phyloP scores from a whole-genome alignment of 2,329 filamentous ascomycete genomes.

The Didymellaceae sp. region DNA sequence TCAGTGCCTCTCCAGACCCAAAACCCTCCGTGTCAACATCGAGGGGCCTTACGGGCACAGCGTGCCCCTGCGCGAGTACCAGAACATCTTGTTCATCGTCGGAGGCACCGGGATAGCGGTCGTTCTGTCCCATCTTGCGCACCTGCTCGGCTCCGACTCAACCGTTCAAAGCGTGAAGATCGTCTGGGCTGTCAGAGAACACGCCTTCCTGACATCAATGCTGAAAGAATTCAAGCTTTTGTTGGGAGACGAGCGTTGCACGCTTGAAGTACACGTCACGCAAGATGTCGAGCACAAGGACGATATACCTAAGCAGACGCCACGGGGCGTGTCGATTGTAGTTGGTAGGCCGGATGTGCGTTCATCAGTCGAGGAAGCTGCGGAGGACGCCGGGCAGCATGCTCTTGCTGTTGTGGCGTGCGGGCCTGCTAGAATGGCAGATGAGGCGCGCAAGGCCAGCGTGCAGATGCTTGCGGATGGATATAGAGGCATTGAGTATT shows the following conservation, averaged over 20 bases:
- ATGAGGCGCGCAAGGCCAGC: conserved; percentile 52
- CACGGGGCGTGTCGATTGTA: conserved; percentile 36
- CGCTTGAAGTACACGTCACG: conserved; percentile 38
- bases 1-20: conserved; percentile 27
- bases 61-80: conserved; percentile 52
- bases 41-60: conserved; percentile 60
- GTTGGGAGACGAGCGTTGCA: conserved; percentile 34
- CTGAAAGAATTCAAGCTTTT: conserved; percentile 30
- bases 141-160: conserved; percentile 24
- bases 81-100: conserved; percentile 45
- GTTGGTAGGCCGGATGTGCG: conserved; percentile 50
- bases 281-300: conserved; percentile 33
- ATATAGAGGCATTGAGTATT: conserved; percentile 48
- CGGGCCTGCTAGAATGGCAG: conserved; percentile 55
- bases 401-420: conserved; percentile 52
- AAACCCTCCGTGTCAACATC: conserved; percentile 50
- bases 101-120: conserved; percentile 48
- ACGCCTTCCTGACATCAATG: conserved; percentile 35
- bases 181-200: conserved; percentile 44
- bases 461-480: conserved; percentile 42
- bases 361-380: conserved; percentile 42
- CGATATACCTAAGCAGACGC: conserved; percentile 22
- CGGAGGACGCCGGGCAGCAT: conserved; percentile 35
- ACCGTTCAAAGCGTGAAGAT: conserved; percentile 32
- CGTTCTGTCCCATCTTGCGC: conserved; percentile 38